These are phyloP conservation scores for Malus sieversii DNA, from an alignment of 306 rosid genomes.

Conservation along the genomic window DNA sequence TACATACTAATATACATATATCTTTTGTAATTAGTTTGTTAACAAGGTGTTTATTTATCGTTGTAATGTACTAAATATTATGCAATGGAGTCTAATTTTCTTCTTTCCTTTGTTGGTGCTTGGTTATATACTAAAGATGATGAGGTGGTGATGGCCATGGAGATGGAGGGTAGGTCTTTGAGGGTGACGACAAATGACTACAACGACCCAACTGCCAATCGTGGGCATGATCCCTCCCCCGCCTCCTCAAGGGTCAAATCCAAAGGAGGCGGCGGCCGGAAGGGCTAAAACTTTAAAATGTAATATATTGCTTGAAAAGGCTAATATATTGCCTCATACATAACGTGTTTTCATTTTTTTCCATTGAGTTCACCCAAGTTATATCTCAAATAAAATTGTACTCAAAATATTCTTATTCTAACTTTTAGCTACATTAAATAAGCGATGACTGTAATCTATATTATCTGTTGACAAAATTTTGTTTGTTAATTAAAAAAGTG, in stretches of 20 bases:
- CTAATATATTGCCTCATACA: neutral
- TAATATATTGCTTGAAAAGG: neutral
- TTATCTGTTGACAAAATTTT: no score
- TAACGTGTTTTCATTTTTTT: no score
- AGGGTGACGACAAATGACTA: conserved; percentile 31
- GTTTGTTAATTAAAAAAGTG: no score
- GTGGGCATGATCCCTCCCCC: conserved; percentile 40
- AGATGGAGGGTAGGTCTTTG: conserved; percentile 27
- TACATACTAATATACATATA: no score
- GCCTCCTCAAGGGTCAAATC: neutral
- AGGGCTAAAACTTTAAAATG: neutral
- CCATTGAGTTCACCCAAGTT: no score
- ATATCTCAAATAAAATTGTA: no score
- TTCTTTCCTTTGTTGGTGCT: neutral
- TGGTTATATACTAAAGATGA: neutral
- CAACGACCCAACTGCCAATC: conserved; percentile 39
- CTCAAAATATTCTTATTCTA: no score
- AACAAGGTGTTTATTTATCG: neutral
- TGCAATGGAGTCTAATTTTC: neutral
- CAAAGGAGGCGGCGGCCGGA: neutral
- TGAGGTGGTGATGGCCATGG: conserved; percentile 2
- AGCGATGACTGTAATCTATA: no score
- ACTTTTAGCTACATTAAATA: no score
- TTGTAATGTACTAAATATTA: neutral
- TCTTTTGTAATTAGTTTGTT: no score